A percentile compares a stretch with the other conserved stretches of the same genome.
Evolutionary conservation across 1,284 basidiomycete species (phyloP).

Genomic region (Malassezia yamatoensis): DNA sequence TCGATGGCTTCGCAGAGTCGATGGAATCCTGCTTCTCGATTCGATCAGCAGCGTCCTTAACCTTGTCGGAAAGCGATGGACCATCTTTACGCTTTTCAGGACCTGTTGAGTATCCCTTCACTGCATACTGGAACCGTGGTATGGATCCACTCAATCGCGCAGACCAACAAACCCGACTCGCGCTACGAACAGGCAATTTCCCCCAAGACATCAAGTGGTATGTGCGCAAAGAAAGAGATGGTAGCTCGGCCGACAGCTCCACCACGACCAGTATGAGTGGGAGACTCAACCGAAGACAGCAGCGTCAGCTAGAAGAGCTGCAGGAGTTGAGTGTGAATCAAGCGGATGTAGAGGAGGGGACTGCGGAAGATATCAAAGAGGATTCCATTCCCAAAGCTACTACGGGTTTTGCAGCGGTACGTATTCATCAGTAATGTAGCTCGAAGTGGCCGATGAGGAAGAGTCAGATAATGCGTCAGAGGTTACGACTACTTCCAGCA

Average conservation of each 20-base stretch:
- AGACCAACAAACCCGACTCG: not conserved
- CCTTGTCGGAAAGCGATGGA: not conserved
- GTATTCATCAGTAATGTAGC: not conserved
- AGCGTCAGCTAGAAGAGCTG: slow-evolving; percentile 39
- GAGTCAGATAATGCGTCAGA: slow-evolving; percentile 10
- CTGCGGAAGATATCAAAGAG: not conserved
- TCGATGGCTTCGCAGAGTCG: not conserved
- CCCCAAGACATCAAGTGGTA: not conserved
- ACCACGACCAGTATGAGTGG: slow-evolving; percentile 20
- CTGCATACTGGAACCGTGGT: not conserved
- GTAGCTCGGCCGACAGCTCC: not conserved
- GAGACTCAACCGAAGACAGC: slow-evolving; percentile 39
- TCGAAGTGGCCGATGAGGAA: slow-evolving; percentile 4
- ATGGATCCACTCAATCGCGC: not conserved
- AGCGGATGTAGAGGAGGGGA: not conserved
- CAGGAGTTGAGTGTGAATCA: slow-evolving; percentile 20
- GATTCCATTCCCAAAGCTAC: no score
- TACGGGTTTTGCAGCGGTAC: slow-evolving; percentile 4
- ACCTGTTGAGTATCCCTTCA: not conserved
- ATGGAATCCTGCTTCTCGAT: not conserved
- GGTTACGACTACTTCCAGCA: slow-evolving; percentile 18
- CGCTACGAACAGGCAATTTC: not conserved
- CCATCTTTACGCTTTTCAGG: not conserved
- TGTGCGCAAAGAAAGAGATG: not conserved
- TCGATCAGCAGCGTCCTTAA: not conserved